phyloP scores from a whole-genome alignment of 2,329 filamentous ascomycete species.

The Claviceps maximensis region DNA sequence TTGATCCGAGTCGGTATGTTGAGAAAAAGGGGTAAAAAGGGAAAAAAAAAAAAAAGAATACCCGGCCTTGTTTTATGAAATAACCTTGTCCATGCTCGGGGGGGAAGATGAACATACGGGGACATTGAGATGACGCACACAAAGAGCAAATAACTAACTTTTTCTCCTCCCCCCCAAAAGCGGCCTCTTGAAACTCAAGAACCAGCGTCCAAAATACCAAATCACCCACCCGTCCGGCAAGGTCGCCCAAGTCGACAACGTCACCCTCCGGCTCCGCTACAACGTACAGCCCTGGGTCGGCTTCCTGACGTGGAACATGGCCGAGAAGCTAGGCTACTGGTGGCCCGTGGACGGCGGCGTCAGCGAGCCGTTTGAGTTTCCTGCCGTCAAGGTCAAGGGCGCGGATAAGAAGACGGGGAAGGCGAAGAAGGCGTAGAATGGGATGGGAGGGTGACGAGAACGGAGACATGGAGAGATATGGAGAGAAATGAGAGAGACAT shows the following conservation, averaged over 20 bases:
- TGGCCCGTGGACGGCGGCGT: slow-evolving; percentile 49
- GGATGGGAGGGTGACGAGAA: not conserved
- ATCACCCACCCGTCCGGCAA: slow-evolving; percentile 80
- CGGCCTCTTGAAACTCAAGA: slow-evolving; percentile 63
- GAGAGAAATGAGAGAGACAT: no score
- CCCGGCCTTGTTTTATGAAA: no score
- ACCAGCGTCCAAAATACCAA: slow-evolving; percentile 91
- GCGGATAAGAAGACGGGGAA: slow-evolving; percentile 8
- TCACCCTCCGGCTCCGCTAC: slow-evolving; percentile 74
- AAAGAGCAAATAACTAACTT: slow-evolving; percentile 1
- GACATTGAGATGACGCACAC: no score
- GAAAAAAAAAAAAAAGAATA: not conserved
- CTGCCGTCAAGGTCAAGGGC: slow-evolving; percentile 45
- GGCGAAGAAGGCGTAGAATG: not conserved
- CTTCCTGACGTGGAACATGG: slow-evolving; percentile 65
- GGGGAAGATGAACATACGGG: no score
- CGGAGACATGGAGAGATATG: no score
- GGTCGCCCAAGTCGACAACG: slow-evolving; percentile 60
- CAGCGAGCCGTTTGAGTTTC: slow-evolving; percentile 52
- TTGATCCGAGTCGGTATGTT: slow-evolving; percentile 44
- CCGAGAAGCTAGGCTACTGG: slow-evolving; percentile 46
- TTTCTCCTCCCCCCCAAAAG: slow-evolving; percentile 29
- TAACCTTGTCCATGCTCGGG: no score
- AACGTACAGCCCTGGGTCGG: slow-evolving; percentile 98
- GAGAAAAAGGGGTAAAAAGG: not conserved